Evolutionary conservation across 306 rosid genomes (phyloP).

Genomic region (Lithocarpus polystachyus): DNA sequence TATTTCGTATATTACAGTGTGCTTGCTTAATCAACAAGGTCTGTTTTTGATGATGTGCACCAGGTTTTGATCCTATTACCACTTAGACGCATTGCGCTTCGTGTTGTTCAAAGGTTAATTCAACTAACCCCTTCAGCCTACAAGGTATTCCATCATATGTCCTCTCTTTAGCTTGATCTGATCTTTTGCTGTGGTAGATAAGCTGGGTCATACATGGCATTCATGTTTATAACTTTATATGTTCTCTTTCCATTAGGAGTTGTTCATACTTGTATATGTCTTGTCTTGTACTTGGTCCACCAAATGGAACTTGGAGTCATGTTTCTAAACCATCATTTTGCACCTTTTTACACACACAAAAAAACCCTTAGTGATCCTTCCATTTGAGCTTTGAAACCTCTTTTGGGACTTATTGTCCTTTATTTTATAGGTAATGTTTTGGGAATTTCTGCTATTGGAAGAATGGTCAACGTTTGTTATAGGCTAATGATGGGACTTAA

Average conservation of each 20-base stretch:
- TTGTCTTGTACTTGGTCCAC: neutral
- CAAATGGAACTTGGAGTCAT: neutral
- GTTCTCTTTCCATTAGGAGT: neutral
- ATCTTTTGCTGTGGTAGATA: neutral
- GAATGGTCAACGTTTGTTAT: neutral
- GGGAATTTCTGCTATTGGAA: neutral
- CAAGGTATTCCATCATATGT: constrained; percentile 50
- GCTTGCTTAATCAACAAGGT: neutral
- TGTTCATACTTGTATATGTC: neutral
- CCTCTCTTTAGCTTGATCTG: constrained; percentile 4
- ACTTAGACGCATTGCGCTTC: constrained; percentile 54
- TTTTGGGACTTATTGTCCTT: neutral
- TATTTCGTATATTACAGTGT: neutral
- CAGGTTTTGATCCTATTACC: constrained; percentile 91
- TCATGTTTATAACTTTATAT: neutral
- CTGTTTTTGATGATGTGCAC: constrained; percentile 12
- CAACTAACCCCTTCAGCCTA: constrained; percentile 70
- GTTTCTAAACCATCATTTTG: neutral
- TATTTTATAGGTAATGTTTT: neutral
- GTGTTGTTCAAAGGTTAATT: constrained; percentile 83
- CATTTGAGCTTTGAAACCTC: neutral
- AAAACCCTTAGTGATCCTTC: no score
- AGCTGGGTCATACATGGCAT: neutral
- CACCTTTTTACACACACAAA: neutral
- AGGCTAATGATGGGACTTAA: neutral